These are phyloP conservation scores for Hymenoscyphus fraxineus DNA, from an alignment of 2,329 filamentous ascomycete species.

Conservation along the genomic window DNA sequence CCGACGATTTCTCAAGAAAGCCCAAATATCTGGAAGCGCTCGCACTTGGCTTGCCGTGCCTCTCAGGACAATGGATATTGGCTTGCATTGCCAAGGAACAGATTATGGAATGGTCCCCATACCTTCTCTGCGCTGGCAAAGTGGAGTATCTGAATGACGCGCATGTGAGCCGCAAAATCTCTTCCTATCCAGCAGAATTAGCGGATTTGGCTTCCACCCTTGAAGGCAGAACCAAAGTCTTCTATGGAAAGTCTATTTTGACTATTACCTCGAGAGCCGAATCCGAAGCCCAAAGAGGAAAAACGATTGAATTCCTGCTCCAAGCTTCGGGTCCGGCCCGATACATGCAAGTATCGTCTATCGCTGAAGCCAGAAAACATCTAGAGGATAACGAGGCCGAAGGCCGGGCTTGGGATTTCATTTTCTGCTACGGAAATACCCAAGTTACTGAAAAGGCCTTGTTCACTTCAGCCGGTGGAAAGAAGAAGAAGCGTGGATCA, in stretches of 20 bases:
- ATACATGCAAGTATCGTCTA: constrained; percentile 61
- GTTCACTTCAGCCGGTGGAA: constrained; percentile 36
- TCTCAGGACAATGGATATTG: constrained; percentile 77
- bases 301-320: constrained; percentile 76
- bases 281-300: constrained; percentile 58
- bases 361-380: constrained; percentile 60
- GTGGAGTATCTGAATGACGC: constrained; percentile 74
- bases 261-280: constrained; percentile 59
- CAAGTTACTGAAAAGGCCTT: constrained; percentile 43
- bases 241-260: constrained; percentile 64
- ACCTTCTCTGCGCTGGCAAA: constrained; percentile 80
- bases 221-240: constrained; percentile 54
- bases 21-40: constrained; percentile 94
- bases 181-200: constrained; percentile 51
- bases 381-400: constrained; percentile 48
- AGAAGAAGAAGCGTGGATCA: constrained; percentile 43
- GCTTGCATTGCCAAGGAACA: constrained; percentile 59
- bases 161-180: constrained; percentile 68
- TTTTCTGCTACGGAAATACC: constrained; percentile 67
- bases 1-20: constrained; percentile 80
- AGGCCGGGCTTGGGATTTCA: constrained; percentile 62
- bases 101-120: constrained; percentile 68
- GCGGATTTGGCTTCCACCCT: constrained; percentile 58
- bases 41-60: constrained; percentile 80
- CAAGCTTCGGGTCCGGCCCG: constrained; percentile 69